Evolutionary conservation across 2,329 filamentous ascomycete species (phyloP).

Genomic region (Botrytis tulipae): DNA sequence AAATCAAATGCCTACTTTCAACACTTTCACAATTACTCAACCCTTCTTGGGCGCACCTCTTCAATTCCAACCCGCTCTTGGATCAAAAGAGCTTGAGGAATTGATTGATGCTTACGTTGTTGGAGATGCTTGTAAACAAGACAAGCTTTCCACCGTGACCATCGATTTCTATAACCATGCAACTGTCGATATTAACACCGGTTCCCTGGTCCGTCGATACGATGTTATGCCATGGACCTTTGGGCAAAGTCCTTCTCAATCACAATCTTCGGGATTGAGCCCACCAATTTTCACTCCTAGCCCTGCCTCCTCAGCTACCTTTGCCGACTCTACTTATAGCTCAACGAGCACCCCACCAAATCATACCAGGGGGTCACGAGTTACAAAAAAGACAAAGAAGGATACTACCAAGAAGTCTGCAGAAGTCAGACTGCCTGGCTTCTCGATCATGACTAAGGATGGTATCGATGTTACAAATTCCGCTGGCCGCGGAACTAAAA

Average conservation of each 20-base stretch:
- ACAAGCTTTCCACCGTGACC: conserved; percentile 58
- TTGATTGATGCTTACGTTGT: conserved; percentile 58
- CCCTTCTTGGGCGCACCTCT: conserved; percentile 54
- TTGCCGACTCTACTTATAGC: conserved; percentile 36
- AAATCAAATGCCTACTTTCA: conserved; percentile 16
- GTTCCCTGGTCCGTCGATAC: conserved; percentile 51
- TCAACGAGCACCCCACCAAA: conserved; percentile 32
- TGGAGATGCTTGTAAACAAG: conserved; percentile 52
- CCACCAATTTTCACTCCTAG: conserved; percentile 41
- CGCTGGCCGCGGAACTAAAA: conserved; percentile 61
- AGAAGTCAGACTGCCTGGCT: conserved; percentile 50
- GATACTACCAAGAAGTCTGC: conserved; percentile 31
- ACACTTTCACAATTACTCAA: conserved; percentile 53
- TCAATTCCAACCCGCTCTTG: conserved; percentile 65
- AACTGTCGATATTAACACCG: conserved; percentile 58
- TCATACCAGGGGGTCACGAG: conserved; percentile 24
- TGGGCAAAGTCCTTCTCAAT: conserved; percentile 30
- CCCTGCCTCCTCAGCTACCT: conserved; percentile 47
- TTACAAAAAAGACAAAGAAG: conserved; percentile 35
- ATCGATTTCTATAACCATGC: conserved; percentile 59
- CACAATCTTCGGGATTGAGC: conserved; percentile 56
- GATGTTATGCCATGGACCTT: conserved; percentile 44
- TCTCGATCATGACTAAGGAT: conserved; percentile 66
- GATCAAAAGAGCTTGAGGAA: conserved; percentile 59
- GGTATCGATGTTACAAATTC: conserved; percentile 62